phyloP scores from a whole-genome alignment of 2,329 filamentous ascomycete species.

The Delphinella strobiligena region DNA sequence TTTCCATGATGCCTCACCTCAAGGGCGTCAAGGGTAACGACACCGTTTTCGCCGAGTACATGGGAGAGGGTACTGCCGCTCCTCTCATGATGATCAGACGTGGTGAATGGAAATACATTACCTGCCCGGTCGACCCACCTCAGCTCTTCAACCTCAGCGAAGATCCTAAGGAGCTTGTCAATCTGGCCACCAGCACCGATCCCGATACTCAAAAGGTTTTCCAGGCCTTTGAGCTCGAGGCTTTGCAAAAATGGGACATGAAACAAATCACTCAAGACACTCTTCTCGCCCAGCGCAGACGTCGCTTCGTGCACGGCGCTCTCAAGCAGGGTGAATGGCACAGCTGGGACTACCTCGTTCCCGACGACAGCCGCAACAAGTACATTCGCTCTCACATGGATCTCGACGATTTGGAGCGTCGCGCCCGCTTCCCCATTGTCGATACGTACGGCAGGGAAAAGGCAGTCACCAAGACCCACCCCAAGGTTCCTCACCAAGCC shows the following conservation, averaged over 20 bases:
- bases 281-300: constrained; percentile 63
- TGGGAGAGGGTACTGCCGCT: constrained; percentile 79
- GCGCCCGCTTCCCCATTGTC: constrained; percentile 56
- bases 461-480: constrained; percentile 10
- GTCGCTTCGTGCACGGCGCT: constrained; percentile 68
- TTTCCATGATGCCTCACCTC: constrained; percentile 69
- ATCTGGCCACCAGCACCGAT: constrained; percentile 43
- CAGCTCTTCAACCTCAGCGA: constrained; percentile 69
- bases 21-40: constrained; percentile 57
- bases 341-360: constrained; percentile 76
- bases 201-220: constrained; percentile 28
- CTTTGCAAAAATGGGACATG: constrained; percentile 68
- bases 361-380: constrained; percentile 49
- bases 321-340: constrained; percentile 65
- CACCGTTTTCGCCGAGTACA: constrained; percentile 90
- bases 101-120: constrained; percentile 82
- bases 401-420: constrained; percentile 67
- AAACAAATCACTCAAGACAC: constrained; percentile 63
- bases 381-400: constrained; percentile 79
- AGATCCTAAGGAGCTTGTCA: constrained; percentile 67
- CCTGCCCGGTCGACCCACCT: constrained; percentile 69
- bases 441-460: constrained; percentile 29
- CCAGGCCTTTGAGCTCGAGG: constrained; percentile 60
- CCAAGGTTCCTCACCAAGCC: constrained; percentile 21
- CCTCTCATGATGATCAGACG: constrained; percentile 91